Base-by-base conservation (phyloP, 805 yeast species). In the Grigorovia humatica region DNA sequence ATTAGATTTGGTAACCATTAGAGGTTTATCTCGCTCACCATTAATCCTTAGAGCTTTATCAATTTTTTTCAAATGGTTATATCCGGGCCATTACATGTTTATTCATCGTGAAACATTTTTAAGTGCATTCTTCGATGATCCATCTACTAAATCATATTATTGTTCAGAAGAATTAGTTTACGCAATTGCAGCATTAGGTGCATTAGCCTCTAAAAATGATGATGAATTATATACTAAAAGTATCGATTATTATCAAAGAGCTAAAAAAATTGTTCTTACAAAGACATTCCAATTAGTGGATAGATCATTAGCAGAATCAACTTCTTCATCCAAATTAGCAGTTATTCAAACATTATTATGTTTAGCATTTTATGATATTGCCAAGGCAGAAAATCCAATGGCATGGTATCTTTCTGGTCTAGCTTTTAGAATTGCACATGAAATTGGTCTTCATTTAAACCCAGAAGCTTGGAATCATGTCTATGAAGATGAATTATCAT, bases 381-480 rank as follows among this genome's bases (percentile, higher is more conserved):
- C 80, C 53, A 72, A 70, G 51, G 83, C 83, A 1, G 69, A 73
- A 49, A 78, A 77, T 58, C 74, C 80, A 9, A 70, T 76, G 53
- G 82, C 83, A 3, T 80, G 84, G 85, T 74, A 78, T 73, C 66
- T 78, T 30, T 70, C 77, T 13, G 85, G 84, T 1, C 69, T 73
- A 51, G 84, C 82, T 7, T 73, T 80, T 60, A 65, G 84, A 53
- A 78, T 80, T 73, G 83, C 84, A 0, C 78, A 73, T 55, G 81
- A 79, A 62, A 64, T 80, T 30, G 84, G 84, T 1, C 74, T 79
- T 57, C 82, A 80, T 61, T 69, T 79, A 53, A 71, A 76, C 55
- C 83, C 83, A 2, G 70, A 76, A 51, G 75, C 75, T 12, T 79
- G 82, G 82, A 73, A 71, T 58, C 52, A 62, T 50, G 69, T 70